Evolutionary conservation across 306 rosid species (phyloP).

Genomic region (Argentina anserina): DNA sequence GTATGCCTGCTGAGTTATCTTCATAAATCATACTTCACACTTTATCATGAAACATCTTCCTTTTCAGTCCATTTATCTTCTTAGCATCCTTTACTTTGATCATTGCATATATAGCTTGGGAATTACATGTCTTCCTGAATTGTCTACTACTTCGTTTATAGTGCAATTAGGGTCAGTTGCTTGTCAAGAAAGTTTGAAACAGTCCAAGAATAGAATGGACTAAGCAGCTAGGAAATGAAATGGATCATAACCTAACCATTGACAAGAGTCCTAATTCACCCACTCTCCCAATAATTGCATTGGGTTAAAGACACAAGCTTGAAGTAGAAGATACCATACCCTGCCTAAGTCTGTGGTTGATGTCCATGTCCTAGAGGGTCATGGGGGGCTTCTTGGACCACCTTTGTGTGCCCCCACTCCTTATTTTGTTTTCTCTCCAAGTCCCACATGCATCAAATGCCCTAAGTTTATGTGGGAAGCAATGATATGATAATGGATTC

Average conservation of each 20-base stretch:
- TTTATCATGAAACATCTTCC: neutral
- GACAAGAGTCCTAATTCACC: constrained; percentile 2
- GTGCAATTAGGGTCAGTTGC: neutral
- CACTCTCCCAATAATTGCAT: constrained; percentile 14
- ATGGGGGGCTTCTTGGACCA: constrained; percentile 21
- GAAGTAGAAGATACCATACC: constrained; percentile 14
- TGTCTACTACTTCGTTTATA: neutral
- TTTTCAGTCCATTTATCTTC: neutral
- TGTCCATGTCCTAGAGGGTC: constrained; percentile 24
- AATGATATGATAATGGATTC: constrained; percentile 2
- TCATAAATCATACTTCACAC: neutral
- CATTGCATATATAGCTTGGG: neutral
- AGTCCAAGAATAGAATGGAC: neutral
- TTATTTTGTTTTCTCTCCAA: constrained; percentile 4
- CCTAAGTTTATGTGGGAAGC: constrained; percentile 3
- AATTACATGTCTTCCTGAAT: neutral
- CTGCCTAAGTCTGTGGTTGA: constrained; percentile 1
- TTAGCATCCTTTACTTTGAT: neutral
- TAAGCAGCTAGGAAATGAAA: neutral
- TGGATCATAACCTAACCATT: constrained; percentile 1
- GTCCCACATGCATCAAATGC: constrained; percentile 19
- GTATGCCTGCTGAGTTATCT: neutral
- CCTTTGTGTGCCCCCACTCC: constrained; percentile 7
- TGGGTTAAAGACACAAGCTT: constrained; percentile 1
- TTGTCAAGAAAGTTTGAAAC: neutral